Conservation (phyloP, 208 protist genomes). For the Wallacemonas sp. region DNA sequence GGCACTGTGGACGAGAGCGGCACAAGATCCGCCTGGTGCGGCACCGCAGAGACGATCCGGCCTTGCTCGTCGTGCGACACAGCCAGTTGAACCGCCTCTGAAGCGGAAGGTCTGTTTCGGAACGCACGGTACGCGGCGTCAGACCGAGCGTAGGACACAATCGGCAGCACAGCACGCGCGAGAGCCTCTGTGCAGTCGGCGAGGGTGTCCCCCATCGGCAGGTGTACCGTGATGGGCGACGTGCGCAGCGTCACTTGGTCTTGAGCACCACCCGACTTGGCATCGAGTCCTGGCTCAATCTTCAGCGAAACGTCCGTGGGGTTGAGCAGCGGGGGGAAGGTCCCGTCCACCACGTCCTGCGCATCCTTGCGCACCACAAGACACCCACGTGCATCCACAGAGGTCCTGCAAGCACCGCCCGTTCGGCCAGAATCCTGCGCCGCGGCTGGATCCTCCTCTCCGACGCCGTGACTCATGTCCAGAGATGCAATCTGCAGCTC, state of each 20-base stretch:
- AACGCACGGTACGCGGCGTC: neutral
- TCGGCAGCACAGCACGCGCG: constrained; percentile 24
- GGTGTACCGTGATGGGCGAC: constrained; percentile 5
- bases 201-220: constrained; percentile 32
- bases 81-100: neutral
- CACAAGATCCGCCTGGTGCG: neutral
- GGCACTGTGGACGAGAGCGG: constrained; percentile 8
- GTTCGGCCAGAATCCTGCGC: no score
- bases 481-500: constrained; percentile 1
- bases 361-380: neutral
- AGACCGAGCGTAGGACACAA: constrained; percentile 1
- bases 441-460: neutral
- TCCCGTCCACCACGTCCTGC: neutral
- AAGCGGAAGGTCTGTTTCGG: neutral
- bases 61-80: constrained; percentile 13
- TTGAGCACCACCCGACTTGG: neutral
- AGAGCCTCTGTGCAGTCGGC: constrained; percentile 35
- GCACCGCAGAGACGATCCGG: constrained; percentile 8
- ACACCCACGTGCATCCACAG: neutral
- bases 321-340: neutral
- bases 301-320: neutral
- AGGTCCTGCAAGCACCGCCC: neutral
- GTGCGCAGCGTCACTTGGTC: neutral
- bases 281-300: constrained; percentile 4
- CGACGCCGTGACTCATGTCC: neutral